Base-by-base conservation (phyloP, 768 basidiomycete species). In the Termitomyces titanicus region DNA sequence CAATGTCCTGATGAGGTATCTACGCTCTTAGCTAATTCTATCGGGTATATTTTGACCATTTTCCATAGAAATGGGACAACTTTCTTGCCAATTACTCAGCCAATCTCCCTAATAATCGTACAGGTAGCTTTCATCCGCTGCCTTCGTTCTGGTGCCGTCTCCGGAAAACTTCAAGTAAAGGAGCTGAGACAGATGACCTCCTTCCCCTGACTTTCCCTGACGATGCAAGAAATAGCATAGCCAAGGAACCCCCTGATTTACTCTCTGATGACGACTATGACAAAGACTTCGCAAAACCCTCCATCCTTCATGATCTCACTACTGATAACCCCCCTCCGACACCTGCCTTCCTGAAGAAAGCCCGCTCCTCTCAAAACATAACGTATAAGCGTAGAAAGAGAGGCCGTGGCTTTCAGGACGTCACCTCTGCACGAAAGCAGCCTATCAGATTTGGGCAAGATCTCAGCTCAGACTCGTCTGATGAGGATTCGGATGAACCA, bases 1-100 rank as follows among this genome's bases (percentile, higher is more conserved):
- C 85, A 86, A 61, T 83, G 82, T 68, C 86, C 86, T 13, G 86
- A 88, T 61, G 78, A 88, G 79, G 84, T 83, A 55, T 25, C 73
- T 66, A 31, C 6, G 18, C 7, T 51, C 20, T 42, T 13, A 25
- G 53, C 9, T 15, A 18, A 37, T 17, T 38, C 15, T 44, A 33
- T 50, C 15, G 15, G 47, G 27, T 29, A 18, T 39, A 1, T 56
- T n/a, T 43, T 44, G 42, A 44, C 33, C 27, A 49, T 17, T 25
- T 42, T 11, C 10, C 17, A 8, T 51, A 86, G 85, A 84, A 84
- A 73, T 89, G 86, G 86, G 84, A 88, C 59, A 72, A 68, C 20
- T 88, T 85, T 56, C 79, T 89, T 20, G 77, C 83, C 3, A 75
- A 79, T 25, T 88, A 86, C 55, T 70, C 80, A 5, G 63, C 77